Base-by-base conservation (phyloP, 1,284 basidiomycete genomes). In the Ustilago trichophora region DNA sequence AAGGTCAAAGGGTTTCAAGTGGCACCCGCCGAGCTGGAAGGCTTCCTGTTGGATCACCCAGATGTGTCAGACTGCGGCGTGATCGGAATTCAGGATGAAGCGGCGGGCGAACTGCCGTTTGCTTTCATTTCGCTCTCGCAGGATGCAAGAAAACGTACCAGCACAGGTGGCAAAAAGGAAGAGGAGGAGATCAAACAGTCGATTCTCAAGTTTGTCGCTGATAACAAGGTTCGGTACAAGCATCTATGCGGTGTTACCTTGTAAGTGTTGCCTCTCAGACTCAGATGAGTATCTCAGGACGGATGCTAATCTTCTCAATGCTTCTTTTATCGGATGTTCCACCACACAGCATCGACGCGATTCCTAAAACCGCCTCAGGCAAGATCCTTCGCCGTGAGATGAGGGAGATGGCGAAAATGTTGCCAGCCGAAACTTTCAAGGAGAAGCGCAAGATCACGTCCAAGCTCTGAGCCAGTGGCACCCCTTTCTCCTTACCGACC, bases 101-200 rank as follows among this genome's bases (percentile, higher is more conserved):
- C 88, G 68, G 89, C 86, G 42, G 91, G 91, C 31, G 91, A 93
- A 50, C 53, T 90, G 4, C 91, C 91, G 0, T 78, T 89, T 38
- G 90, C 89, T 0, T 91, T 87, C 73, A 83, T 91, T n/a, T 87
- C 88, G 2, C 84, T 87, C 9, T 84, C 83, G 46, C 77, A 83
- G 3, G 79, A 82, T 6, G 85, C 86, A 0, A 78, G 80, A 16
- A 80, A 82, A 45, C 83, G 84, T 15, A 80, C 85, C 83, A 12
- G 82, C 72, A 3, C 81, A 82, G n/a, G 78, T 78, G 60, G 78
- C 86, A 32, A 88, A 9, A 31, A 57, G 8, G 41, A 64, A 13
- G 66, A 72, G 31, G 63, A 42, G 6, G 51, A 34, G 33, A 49
- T 69, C 25, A 48, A 64, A 31, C 38, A 75, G 49, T 49, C 48